These are phyloP conservation scores for Sparassis latifolia DNA, from an alignment of 1,284 basidiomycete genomes.

Conservation along the genomic window DNA sequence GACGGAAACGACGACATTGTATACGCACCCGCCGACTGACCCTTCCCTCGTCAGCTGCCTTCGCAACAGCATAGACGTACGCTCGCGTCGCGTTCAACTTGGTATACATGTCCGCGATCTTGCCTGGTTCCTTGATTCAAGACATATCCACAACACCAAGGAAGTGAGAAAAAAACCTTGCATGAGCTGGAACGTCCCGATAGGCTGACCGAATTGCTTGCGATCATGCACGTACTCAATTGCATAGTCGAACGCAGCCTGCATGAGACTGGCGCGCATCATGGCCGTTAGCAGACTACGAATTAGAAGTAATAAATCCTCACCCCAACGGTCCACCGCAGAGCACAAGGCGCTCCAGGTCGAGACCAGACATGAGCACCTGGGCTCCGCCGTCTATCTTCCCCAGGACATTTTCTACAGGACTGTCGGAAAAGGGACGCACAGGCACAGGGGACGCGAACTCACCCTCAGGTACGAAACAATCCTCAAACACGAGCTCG, in stretches of 20 bases:
- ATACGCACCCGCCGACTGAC: constrained; percentile 72
- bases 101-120: constrained; percentile 94
- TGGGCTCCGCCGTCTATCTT: constrained; percentile 72
- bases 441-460: constrained; percentile 3
- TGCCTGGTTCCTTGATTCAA: constrained; percentile 35
- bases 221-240: constrained; percentile 88
- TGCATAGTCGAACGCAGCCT: constrained; percentile 87
- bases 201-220: constrained; percentile 82
- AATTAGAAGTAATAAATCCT: constrained; percentile 7
- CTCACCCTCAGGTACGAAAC: constrained; percentile 78
- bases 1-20: not conserved
- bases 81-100: constrained; percentile 83
- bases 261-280: constrained; percentile 69
- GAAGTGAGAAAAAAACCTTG: constrained; percentile 54
- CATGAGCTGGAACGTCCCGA: constrained; percentile 95
- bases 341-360: constrained; percentile 87
- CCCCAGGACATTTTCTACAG: constrained; percentile 79
- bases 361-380: constrained; percentile 92
- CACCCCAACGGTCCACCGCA: constrained; percentile 79
- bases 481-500: constrained; percentile 90
- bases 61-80: constrained; percentile 90
- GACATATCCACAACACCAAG: not conserved
- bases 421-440: not conserved
- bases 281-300: not conserved
- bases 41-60: constrained; percentile 80